A percentile compares a stretch with the other conserved stretches of the same genome.
These are phyloP conservation scores for Lepidium sativum DNA, from an alignment of 345 rosid species.

Conservation along the genomic window DNA sequence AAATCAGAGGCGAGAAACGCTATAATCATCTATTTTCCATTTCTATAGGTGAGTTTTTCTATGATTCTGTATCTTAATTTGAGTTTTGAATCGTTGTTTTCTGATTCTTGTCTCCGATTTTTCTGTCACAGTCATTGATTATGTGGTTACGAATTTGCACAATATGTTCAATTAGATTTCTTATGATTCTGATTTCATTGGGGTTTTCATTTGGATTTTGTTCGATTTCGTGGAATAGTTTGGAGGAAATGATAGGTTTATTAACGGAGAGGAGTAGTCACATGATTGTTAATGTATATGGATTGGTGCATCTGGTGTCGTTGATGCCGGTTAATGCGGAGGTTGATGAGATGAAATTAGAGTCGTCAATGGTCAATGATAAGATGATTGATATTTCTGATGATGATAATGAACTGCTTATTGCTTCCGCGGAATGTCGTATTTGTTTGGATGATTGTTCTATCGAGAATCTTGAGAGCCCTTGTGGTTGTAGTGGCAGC, in stretches of 20 bases:
- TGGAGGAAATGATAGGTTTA: not conserved
- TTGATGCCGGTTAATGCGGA: conserved; percentile 18
- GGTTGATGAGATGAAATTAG: conserved; percentile 15
- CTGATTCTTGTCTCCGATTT: not conserved
- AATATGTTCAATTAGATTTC: not conserved
- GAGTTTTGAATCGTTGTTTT: not conserved
- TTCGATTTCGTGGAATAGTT: conserved; percentile 6
- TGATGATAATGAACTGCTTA: conserved; percentile 53
- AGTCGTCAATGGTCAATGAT: conserved; percentile 5
- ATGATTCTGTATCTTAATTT: not conserved
- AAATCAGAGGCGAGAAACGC: conserved; percentile 1
- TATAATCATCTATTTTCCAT: not conserved
- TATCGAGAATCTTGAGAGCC: conserved; percentile 56
- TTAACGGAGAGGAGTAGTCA: conserved; percentile 37
- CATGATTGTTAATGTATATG: conserved; percentile 56
- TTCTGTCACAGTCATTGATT: not conserved
- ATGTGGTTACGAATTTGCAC: not conserved
- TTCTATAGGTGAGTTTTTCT: conserved; percentile 12
- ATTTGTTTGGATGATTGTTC: conserved; percentile 93
- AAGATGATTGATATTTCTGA: conserved; percentile 25
- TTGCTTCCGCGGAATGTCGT: conserved; percentile 71
- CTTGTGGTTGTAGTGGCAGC: conserved; percentile 88
- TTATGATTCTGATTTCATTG: not conserved
- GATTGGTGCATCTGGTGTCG: conserved; percentile 31
- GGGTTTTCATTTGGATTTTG: not conserved